Base-by-base conservation (phyloP, 805 yeast species). In the Sugiyamaella mastotermitis region DNA sequence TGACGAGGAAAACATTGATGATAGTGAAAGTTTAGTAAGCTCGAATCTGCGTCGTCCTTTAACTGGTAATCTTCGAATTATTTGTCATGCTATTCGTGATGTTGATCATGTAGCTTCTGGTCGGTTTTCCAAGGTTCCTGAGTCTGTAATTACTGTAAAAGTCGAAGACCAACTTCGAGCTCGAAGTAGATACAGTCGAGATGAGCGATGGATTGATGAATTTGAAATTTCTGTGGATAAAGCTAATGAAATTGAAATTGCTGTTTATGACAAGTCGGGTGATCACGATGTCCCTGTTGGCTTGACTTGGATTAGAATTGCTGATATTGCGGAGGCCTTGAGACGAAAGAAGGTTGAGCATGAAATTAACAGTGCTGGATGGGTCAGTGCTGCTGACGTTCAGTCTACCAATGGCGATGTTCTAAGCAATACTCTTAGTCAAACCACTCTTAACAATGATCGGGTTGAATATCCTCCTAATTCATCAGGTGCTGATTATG, bases 41-140 rank as follows among this genome's bases (percentile, higher is more conserved):
- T 80, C 86, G 25, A 66, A 64, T 45, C 79, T 92, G 41, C 75
- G 95, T 47, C 82, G 83, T 42, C 92, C 95, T 1, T 66, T 87
- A 20, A 73, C 88, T 0, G 99, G 99, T 41, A 70, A 74, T 19
- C 72, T 92, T 42, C 75, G 76, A 18, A 70, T 92, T 17, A 75
- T 77, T n/a, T 68, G 90, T 34, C 71, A 80, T 27, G 80, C 87
- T 16, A 74, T 90, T 19, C 74, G 92, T 55, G 95, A 87, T 58
- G 87, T 88, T 19, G 96, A 90, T 53, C 99, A 92, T 61, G 80
- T 87, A 33, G 85, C 94, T 3, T 76, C 92, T 3, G 87, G 94
- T 2, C 65, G 85, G 63, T 76, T 82, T 45, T 71, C 84, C 18
- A 79, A 80, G 54, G 75, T 79, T 40, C 87, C 94, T 0, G 97